These are phyloP conservation scores for Taphrina wiesneri DNA, from an alignment of 1,139 yeast genomes.

Conservation along the genomic window DNA sequence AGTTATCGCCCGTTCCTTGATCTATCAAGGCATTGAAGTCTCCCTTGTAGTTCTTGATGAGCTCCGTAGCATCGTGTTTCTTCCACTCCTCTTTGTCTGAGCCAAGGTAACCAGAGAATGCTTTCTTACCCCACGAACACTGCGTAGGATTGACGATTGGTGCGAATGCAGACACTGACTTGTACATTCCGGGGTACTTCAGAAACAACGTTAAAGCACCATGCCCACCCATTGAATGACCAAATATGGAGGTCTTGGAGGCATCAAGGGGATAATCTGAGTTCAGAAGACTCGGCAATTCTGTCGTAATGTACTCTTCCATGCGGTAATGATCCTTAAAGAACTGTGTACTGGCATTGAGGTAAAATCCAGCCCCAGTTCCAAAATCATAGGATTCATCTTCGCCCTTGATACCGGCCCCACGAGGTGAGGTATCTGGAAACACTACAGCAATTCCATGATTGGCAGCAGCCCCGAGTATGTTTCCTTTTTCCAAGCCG, in stretches of 20 bases:
- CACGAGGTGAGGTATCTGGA: constrained; percentile 97
- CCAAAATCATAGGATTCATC: constrained; percentile 89
- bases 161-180: constrained; percentile 85
- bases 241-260: constrained; percentile 57
- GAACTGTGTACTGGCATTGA: constrained; percentile 75
- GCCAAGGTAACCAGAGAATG: constrained; percentile 77
- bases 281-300: constrained; percentile 59
- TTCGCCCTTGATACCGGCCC: constrained; percentile 79
- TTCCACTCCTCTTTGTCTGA: constrained; percentile 61
- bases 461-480: constrained; percentile 77
- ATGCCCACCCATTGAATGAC: constrained; percentile 92
- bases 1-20: constrained; percentile 75
- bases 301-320: constrained; percentile 80
- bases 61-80: constrained; percentile 75
- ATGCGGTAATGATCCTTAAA: constrained; percentile 75
- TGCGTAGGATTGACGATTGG: constrained; percentile 80
- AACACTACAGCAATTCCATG: constrained; percentile 84
- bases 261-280: constrained; percentile 58
- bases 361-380: constrained; percentile 91
- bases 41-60: constrained; percentile 60
- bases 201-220: constrained; percentile 84
- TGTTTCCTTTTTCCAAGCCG: constrained; percentile 89
- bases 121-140: constrained; percentile 85
- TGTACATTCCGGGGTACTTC: constrained; percentile 70
- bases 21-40: constrained; percentile 66